Evolutionary conservation across 768 basidiomycete species (phyloP).

Genomic region (Cystobasidium ongulense): DNA sequence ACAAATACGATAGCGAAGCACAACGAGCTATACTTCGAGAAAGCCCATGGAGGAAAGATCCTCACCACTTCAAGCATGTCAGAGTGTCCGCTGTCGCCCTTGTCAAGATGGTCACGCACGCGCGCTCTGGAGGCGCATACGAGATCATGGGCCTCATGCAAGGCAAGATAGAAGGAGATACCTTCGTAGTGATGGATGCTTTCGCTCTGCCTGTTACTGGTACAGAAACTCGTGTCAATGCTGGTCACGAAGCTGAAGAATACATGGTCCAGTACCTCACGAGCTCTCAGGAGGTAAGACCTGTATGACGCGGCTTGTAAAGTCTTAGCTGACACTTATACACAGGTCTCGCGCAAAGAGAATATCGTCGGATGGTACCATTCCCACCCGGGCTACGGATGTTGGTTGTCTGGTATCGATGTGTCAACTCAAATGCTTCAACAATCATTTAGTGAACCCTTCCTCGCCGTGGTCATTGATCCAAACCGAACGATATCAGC

Average conservation of each 20-base stretch:
- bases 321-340: neutral
- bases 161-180: conserved; percentile 62
- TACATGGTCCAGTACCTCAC: conserved; percentile 94
- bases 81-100: conserved; percentile 51
- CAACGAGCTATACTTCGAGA: conserved; percentile 50
- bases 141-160: conserved; percentile 99
- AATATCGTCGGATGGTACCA: conserved; percentile 96
- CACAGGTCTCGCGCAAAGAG: conserved; percentile 47
- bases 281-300: conserved; percentile 63
- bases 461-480: conserved; percentile 94
- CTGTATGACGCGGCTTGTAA: neutral
- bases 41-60: conserved; percentile 81
- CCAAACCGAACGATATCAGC: conserved; percentile 97
- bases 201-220: conserved; percentile 96
- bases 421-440: conserved; percentile 94
- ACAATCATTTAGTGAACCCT: conserved; percentile 90
- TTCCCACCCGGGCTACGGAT: conserved; percentile 97
- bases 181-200: conserved; percentile 73
- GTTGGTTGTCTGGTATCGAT: conserved; percentile 98
- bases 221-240: conserved; percentile 95
- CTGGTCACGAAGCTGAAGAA: conserved; percentile 87
- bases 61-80: conserved; percentile 50
- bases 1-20: conserved; percentile 45
- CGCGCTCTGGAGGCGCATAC: conserved; percentile 90
- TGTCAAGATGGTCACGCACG: conserved; percentile 62